Evolutionary conservation across 495 filamentous ascomycete species (phyloP).

Genomic region (Lasiosphaeriaceae sp.): DNA sequence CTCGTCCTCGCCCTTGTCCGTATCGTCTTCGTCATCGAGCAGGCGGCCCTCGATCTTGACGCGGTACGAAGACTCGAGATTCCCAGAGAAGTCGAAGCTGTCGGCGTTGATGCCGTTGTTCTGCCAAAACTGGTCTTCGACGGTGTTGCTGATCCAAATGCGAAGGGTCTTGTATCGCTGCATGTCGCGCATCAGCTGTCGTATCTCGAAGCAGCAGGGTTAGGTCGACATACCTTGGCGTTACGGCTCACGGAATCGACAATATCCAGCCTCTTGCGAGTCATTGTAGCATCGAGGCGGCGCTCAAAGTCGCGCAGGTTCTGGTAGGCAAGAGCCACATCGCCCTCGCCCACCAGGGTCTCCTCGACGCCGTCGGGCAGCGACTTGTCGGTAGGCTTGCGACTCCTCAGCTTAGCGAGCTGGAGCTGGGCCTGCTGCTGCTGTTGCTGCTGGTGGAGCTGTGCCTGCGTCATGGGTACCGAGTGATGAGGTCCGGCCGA

Average conservation of each 20-base stretch:
- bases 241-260: conserved; percentile 77
- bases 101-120: conserved; percentile 58
- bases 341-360: conserved; percentile 59
- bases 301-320: conserved; percentile 82
- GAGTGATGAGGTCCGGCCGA: conserved; percentile 26
- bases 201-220: not conserved
- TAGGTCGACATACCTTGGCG: conserved; percentile 53
- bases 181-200: conserved; percentile 2
- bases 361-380: conserved; percentile 88
- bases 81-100: conserved; percentile 69
- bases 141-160: conserved; percentile 94
- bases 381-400: conserved; percentile 89
- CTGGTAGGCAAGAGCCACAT: conserved; percentile 78
- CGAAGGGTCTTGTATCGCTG: conserved; percentile 78
- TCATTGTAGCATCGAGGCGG: conserved; percentile 87
- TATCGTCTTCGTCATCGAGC: conserved; percentile 66
- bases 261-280: conserved; percentile 88
- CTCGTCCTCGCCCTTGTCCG: conserved; percentile 55
- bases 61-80: conserved; percentile 68
- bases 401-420: conserved; percentile 68
- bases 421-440: conserved; percentile 54
- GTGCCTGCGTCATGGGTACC: conserved; percentile 57
- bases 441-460: conserved; percentile 54
- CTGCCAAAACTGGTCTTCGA: conserved; percentile 94
- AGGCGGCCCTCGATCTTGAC: conserved; percentile 93